A percentile compares a stretch with the other conserved stretches of the same genome.
Conservation (phyloP, 2,329 filamentous ascomycete species). For the Hypoxylon sp. region DNA sequence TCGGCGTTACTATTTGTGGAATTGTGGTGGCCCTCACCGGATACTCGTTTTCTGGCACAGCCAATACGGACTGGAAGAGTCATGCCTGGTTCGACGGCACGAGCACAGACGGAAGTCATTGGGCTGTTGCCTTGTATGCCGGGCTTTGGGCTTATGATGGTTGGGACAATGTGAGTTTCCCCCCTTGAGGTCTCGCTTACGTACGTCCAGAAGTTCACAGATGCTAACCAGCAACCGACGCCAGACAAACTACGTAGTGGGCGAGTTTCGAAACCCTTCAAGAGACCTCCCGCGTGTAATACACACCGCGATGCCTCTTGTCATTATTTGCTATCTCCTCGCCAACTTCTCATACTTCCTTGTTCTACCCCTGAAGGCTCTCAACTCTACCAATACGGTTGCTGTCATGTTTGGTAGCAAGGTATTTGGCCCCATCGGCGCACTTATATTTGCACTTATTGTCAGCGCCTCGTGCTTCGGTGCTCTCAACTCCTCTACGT, state of each 20-base stretch:
- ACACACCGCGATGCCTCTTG: conserved; percentile 94
- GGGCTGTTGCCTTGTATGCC: conserved; percentile 94
- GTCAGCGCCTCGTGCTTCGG: conserved; percentile 95
- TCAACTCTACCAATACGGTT: conserved; percentile 93
- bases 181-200: background rate
- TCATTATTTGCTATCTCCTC: conserved; percentile 89
- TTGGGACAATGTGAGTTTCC: conserved; percentile 88
- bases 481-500: conserved; percentile 92
- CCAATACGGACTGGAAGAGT: conserved; percentile 88
- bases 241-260: conserved; percentile 96
- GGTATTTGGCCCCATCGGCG: conserved; percentile 87
- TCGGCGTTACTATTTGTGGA: conserved; percentile 88
- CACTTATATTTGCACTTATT: conserved; percentile 86
- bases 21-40: conserved; percentile 91
- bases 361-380: conserved; percentile 82
- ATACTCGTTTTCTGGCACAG: conserved; percentile 78
- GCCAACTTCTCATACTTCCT: conserved; percentile 96
- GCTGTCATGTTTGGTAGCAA: conserved; percentile 92
- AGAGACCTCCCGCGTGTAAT: conserved; percentile 94
- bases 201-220: conserved; percentile 11
- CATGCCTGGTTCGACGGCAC: conserved; percentile 91
- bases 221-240: conserved; percentile 45
- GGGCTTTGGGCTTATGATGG: conserved; percentile 98
- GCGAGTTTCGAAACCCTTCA: conserved; percentile 92
- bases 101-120: conserved; percentile 81